Conservation (phyloP, 192 early-diverging fungal genomes). For the Linnemannia zychae region DNA sequence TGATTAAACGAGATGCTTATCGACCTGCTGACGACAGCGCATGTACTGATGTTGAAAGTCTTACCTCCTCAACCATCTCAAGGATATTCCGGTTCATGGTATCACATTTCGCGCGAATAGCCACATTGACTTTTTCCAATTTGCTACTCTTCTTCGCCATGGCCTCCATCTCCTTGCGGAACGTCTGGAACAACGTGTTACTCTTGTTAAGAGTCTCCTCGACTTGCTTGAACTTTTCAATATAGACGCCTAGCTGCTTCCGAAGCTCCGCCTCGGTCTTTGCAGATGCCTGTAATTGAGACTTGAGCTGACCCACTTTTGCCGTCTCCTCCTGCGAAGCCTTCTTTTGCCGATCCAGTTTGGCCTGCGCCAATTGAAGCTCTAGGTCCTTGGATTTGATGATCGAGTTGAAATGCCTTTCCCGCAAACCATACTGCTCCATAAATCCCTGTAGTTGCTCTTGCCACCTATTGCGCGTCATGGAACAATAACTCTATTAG, state of each 20-base stretch:
- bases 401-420: slow-evolving; percentile 72
- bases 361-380: slow-evolving; percentile 69
- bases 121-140: slow-evolving; percentile 70
- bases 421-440: slow-evolving; percentile 71
- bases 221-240: slow-evolving; percentile 75
- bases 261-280: slow-evolving; percentile 71
- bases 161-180: slow-evolving; percentile 75
- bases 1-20: background rate
- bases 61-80: slow-evolving; percentile 71
- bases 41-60: background rate
- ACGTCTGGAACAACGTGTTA: slow-evolving; percentile 73
- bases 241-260: slow-evolving; percentile 69
- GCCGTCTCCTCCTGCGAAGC: slow-evolving; percentile 54
- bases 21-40: background rate
- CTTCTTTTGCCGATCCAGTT: slow-evolving; percentile 63
- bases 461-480: slow-evolving; percentile 58
- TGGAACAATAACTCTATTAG: slow-evolving; percentile 1
- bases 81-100: slow-evolving; percentile 71
- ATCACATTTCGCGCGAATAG: slow-evolving; percentile 67
- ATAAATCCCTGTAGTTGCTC: slow-evolving; percentile 72
- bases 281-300: slow-evolving; percentile 63
- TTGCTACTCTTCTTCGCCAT: slow-evolving; percentile 73
- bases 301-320: slow-evolving; percentile 47
- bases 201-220: slow-evolving; percentile 77
- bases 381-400: slow-evolving; percentile 70